phyloP scores from a whole-genome alignment of 176 grass and related monocot genomes.

The Otatea glauca region DNA sequence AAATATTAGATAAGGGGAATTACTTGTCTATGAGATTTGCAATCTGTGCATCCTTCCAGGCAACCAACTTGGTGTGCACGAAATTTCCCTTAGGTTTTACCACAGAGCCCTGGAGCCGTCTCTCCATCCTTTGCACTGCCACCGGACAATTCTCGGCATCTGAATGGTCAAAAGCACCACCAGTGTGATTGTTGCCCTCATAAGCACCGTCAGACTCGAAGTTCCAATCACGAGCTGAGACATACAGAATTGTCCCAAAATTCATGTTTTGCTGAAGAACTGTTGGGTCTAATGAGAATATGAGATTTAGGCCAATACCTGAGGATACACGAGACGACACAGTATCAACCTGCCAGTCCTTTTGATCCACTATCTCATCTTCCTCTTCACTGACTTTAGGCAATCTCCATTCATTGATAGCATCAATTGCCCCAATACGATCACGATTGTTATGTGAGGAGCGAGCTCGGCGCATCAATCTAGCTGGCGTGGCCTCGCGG shows the following conservation, averaged over 20 bases:
- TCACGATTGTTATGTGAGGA: slow-evolving; percentile 45
- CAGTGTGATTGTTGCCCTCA: slow-evolving; percentile 43
- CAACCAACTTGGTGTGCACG: slow-evolving; percentile 62
- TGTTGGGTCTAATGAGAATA: slow-evolving; percentile 27
- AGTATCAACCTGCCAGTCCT: slow-evolving; percentile 53
- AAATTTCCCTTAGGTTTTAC: slow-evolving; percentile 38
- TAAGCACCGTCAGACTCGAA: slow-evolving; percentile 48
- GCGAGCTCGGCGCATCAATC: slow-evolving; percentile 50
- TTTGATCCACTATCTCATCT: slow-evolving; percentile 43
- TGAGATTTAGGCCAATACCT: slow-evolving; percentile 50
- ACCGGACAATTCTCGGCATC: slow-evolving; percentile 38
- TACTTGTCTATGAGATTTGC: slow-evolving; percentile 77
- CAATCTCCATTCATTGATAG: slow-evolving; percentile 59
- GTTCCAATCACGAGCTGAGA: slow-evolving; percentile 53
- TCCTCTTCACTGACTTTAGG: slow-evolving; percentile 63
- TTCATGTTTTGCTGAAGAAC: slow-evolving; percentile 32
- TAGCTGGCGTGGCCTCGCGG: slow-evolving; percentile 52
- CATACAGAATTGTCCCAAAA: slow-evolving; percentile 22
- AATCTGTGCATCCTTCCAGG: slow-evolving; percentile 70
- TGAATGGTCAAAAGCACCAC: slow-evolving; percentile 40
- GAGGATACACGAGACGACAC: slow-evolving; percentile 67
- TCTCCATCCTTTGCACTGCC: slow-evolving; percentile 38
- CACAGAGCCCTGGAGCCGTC: slow-evolving; percentile 22
- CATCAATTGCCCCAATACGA: slow-evolving; percentile 50
- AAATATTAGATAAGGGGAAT: slow-evolving; percentile 15